phyloP scores from a whole-genome alignment of 805 yeast species.

The Ogataea methanolica region DNA sequence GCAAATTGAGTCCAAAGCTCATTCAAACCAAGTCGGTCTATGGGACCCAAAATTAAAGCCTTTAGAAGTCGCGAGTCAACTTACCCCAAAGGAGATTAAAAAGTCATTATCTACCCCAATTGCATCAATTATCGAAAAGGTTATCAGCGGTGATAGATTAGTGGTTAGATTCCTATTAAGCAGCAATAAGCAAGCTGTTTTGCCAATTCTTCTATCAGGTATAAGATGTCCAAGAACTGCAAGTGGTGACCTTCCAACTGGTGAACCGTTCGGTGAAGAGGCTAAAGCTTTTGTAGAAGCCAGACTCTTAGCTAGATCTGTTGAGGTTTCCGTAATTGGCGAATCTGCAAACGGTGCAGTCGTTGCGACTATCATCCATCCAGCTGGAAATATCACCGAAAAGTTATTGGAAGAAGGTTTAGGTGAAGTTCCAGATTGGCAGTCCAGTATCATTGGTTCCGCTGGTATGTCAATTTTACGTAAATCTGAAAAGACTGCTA shows the following conservation, averaged over 20 bases:
- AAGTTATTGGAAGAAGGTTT: conserved; percentile 64
- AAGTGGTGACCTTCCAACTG: conserved; percentile 32
- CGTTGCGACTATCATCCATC: conserved; percentile 56
- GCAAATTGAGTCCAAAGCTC: conserved; percentile 46
- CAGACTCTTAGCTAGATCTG: conserved; percentile 57
- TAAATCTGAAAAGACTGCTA: conserved; percentile 61
- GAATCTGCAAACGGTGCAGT: conserved; percentile 58
- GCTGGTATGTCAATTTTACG: conserved; percentile 57
- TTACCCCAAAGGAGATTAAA: conserved; percentile 32
- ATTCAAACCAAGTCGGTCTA: conserved; percentile 45
- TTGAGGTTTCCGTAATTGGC: conserved; percentile 55
- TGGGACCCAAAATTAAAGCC: conserved; percentile 39
- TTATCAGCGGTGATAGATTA: conserved; percentile 75
- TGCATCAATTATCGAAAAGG: conserved; percentile 66
- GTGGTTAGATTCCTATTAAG: conserved; percentile 48
- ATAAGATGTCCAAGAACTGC: conserved; percentile 67
- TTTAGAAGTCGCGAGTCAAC: conserved; percentile 21
- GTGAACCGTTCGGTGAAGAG: conserved; percentile 60
- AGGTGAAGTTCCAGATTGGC: conserved; percentile 79
- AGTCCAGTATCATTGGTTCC: conserved; percentile 63
- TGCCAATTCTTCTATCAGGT: conserved; percentile 70
- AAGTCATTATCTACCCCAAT: conserved; percentile 39
- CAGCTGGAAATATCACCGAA: conserved; percentile 74
- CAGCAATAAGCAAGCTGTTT: conserved; percentile 47
- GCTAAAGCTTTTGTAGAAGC: conserved; percentile 62